phyloP scores from a whole-genome alignment of 345 rosid genomes.

The Linum tenue region DNA sequence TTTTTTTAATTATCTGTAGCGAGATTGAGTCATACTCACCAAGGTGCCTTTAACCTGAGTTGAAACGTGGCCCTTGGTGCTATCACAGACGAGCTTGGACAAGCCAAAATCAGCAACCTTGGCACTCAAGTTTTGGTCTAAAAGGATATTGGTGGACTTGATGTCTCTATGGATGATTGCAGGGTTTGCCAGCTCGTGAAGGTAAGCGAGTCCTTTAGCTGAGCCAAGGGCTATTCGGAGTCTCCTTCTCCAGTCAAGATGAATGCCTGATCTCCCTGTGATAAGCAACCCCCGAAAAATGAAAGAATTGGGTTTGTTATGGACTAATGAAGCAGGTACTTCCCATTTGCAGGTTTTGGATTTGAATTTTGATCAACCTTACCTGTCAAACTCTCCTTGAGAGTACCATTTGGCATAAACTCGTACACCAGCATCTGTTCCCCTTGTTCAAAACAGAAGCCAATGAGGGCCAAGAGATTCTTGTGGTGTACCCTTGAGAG shows the following conservation, averaged over 20 bases:
- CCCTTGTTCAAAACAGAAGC: constrained; percentile 84
- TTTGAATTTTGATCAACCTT: neutral
- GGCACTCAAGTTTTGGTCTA: constrained; percentile 75
- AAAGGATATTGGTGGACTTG: constrained; percentile 74
- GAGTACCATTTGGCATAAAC: constrained; percentile 76
- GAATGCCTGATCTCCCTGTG: constrained; percentile 55
- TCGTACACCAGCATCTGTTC: constrained; percentile 91
- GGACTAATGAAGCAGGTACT: neutral
- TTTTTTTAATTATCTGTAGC: too few relatives aligned
- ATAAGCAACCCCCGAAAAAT: neutral
- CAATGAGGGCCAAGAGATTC: constrained; percentile 81
- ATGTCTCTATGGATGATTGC: constrained; percentile 94
- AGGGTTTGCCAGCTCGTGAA: constrained; percentile 93
- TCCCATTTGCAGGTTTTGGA: neutral
- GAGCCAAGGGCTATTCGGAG: constrained; percentile 82
- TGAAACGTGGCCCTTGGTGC: constrained; percentile 90
- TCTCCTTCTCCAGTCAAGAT: constrained; percentile 84
- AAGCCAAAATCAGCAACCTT: constrained; percentile 96
- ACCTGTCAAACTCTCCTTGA: constrained; percentile 77
- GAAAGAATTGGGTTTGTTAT: neutral
- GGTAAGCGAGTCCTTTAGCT: constrained; percentile 86
- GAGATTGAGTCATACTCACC: constrained; percentile 31
- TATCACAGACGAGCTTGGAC: constrained; percentile 83
- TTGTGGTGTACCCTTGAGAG: constrained; percentile 93
- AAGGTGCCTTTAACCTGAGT: constrained; percentile 98